phyloP scores from a whole-genome alignment of 768 basidiomycete species.

The Boletus fagicola region DNA sequence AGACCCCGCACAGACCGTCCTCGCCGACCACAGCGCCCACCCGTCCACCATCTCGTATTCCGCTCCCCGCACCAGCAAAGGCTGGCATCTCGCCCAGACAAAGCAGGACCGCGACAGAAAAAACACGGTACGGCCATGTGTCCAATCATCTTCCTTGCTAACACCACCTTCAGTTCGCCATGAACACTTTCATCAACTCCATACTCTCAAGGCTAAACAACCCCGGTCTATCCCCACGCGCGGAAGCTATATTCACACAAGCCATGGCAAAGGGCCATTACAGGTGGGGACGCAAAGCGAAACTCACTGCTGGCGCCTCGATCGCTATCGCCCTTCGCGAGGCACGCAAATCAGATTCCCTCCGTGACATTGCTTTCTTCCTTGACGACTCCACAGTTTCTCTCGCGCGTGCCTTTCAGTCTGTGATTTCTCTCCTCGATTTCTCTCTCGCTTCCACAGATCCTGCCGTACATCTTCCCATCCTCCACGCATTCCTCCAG shows the following conservation, averaged over 20 bases:
- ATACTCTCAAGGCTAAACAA: conserved; percentile 58
- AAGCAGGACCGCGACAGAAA: conserved; percentile 62
- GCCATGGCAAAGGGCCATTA: conserved; percentile 57
- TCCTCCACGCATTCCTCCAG: conserved; percentile 53
- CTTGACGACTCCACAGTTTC: conserved; percentile 51
- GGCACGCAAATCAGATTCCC: conserved; percentile 61
- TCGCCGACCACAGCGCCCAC: conserved; percentile 47
- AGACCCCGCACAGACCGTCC: conserved; percentile 59
- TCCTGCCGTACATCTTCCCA: conserved; percentile 57
- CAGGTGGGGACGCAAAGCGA: conserved; percentile 76
- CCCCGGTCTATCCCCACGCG: conserved; percentile 62
- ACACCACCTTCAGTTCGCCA: conserved; percentile 48
- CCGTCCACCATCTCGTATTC: conserved; percentile 39
- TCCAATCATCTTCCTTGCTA: conserved; percentile 14
- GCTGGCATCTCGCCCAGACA: conserved; percentile 63
- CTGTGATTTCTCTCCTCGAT: conserved; percentile 51
- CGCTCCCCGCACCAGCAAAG: conserved; percentile 46
- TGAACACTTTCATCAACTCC: conserved; percentile 60
- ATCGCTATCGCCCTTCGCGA: conserved; percentile 72
- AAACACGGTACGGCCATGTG: conserved; percentile 50
- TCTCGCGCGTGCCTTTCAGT: conserved; percentile 55
- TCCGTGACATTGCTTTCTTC: conserved; percentile 67
- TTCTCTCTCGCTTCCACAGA: conserved; percentile 54
- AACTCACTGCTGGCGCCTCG: conserved; percentile 64
- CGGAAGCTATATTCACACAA: conserved; percentile 65